These are phyloP conservation scores for Umbelopsis ramanniana DNA, from an alignment of 192 early-diverging fungal species.

Conservation along the genomic window DNA sequence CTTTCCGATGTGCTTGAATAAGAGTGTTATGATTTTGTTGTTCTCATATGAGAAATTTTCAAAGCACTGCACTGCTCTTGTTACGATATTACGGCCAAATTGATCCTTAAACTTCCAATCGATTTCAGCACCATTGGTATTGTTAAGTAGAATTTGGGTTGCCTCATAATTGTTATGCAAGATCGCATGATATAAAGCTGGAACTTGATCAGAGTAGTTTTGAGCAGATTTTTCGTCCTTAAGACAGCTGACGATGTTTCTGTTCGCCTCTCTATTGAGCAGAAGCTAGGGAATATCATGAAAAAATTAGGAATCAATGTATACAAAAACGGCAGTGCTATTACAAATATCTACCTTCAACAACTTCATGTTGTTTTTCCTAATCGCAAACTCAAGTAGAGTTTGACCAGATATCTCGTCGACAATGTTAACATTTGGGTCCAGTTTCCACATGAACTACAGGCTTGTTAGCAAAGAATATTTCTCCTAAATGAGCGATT, in stretches of 20 bases:
- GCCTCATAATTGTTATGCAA: conserved; percentile 32
- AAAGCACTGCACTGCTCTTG: conserved; percentile 7
- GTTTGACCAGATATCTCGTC: conserved; percentile 43
- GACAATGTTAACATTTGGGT: conserved; percentile 40
- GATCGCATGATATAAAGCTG: conserved; percentile 47
- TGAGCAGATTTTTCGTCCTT: conserved; percentile 12
- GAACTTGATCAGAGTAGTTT: conserved; percentile 29
- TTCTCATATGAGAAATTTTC: conserved; percentile 28
- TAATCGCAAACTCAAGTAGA: conserved; percentile 50
- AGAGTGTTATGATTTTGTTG: conserved; percentile 16
- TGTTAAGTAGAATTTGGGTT: conserved; percentile 26
- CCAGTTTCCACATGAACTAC: conserved; percentile 31
- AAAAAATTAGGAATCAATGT: neutral
- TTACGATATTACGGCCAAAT: conserved; percentile 15
- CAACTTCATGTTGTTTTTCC: conserved; percentile 25
- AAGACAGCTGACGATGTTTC: conserved; percentile 40
- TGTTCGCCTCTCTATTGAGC: conserved; percentile 39
- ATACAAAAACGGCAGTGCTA: neutral
- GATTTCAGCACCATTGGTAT: neutral
- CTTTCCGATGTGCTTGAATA: neutral
- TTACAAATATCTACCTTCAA: conserved; percentile 33
- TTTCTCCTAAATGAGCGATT: neutral
- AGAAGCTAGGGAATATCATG: conserved; percentile 27
- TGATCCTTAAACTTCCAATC: conserved; percentile 6
- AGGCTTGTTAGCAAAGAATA: neutral